These are phyloP conservation scores for Leishmania major DNA, from an alignment of 208 protist genomes.

Conservation along the genomic window DNA sequence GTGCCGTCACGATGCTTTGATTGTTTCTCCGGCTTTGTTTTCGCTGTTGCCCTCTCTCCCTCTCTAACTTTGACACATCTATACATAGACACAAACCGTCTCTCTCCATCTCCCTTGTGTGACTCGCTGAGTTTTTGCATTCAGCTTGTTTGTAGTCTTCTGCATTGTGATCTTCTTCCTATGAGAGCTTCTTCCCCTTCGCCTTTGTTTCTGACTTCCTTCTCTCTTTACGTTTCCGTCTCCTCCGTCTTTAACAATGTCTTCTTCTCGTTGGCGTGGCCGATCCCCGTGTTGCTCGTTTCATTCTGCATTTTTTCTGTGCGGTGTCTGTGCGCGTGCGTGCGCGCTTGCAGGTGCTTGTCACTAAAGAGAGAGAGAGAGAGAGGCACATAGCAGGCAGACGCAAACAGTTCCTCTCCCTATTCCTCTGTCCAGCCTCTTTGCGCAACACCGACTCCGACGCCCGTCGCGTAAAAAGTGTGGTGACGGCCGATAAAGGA, in stretches of 20 bases:
- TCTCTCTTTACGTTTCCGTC: not conserved
- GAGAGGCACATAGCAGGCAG: not conserved
- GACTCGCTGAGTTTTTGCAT: not conserved
- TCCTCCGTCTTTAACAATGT: not conserved
- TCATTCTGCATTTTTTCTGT: not conserved
- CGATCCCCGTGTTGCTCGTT: not conserved
- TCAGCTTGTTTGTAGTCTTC: not conserved
- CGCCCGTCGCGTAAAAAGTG: not conserved
- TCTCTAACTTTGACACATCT: not conserved
- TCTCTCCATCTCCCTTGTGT: not conserved
- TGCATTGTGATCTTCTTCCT: not conserved
- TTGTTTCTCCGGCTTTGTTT: not conserved
- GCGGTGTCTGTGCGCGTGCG: not conserved
- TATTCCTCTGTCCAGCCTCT: not conserved
- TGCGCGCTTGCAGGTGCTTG: not conserved
- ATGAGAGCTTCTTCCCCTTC: not conserved
- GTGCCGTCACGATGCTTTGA: not conserved
- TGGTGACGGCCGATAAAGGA: not conserved
- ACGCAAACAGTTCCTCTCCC: not conserved
- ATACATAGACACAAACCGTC: not conserved
- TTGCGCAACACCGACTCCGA: not conserved
- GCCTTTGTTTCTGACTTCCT: not conserved
- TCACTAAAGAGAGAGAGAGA: not conserved
- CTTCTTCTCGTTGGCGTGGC: not conserved
- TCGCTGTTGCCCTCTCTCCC: slow-evolving; percentile 4